Conservation (phyloP, 495 filamentous ascomycete species). For the Penicillium pulvis region DNA sequence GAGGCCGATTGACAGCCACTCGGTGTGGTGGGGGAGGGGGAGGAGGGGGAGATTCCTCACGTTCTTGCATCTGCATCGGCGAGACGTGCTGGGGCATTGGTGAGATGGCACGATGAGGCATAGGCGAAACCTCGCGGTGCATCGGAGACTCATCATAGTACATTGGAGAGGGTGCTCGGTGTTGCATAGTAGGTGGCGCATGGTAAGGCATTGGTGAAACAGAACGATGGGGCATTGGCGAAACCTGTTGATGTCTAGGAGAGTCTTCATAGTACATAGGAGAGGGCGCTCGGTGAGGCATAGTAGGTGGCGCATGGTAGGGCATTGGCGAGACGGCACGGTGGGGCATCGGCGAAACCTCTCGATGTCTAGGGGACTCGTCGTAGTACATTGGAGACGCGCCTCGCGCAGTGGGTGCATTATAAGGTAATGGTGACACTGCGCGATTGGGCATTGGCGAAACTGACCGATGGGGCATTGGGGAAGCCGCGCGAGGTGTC, state of each 20-base stretch:
- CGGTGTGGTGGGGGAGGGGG: conserved; percentile 47
- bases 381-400: conserved; percentile 20
- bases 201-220: conserved; percentile 24
- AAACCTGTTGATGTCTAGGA: conserved; percentile 17
- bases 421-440: conserved; percentile 5
- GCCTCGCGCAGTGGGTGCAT: conserved; percentile 16
- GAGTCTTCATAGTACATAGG: conserved; percentile 3
- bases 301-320: conserved; percentile 9
- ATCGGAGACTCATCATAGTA: not conserved
- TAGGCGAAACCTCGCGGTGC: not conserved
- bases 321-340: conserved; percentile 27
- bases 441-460: conserved; percentile 1
- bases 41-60: conserved; percentile 49
- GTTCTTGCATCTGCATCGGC: conserved; percentile 31
- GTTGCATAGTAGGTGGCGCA: conserved; percentile 13
- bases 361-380: conserved; percentile 5
- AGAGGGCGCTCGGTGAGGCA: conserved; percentile 15
- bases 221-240: conserved; percentile 17
- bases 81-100: conserved; percentile 19
- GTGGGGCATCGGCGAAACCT: conserved; percentile 29
- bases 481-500: conserved; percentile 19
- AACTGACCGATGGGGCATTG: conserved; percentile 3
- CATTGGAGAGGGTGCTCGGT: conserved; percentile 7
- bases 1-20: conserved; percentile 32
- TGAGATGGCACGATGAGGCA: not conserved